Conservation (phyloP, 2,329 filamentous ascomycete species). For the Cucurbitaria berberidis region DNA sequence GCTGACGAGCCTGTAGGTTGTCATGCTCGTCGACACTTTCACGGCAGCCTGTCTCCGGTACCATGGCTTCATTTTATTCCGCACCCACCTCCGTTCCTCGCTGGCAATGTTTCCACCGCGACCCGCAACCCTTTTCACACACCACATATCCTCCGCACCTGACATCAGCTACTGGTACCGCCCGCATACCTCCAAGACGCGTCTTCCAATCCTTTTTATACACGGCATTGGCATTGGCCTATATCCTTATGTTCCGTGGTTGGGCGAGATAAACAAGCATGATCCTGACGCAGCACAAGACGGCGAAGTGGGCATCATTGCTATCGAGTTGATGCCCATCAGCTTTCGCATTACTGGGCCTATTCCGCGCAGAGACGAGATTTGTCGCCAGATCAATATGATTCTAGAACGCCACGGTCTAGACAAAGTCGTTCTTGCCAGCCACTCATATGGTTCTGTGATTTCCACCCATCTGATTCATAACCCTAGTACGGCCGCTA, state of each 20-base stretch:
- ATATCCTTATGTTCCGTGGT: conserved; percentile 65
- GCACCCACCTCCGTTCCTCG: conserved; percentile 51
- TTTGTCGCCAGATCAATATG: conserved; percentile 61
- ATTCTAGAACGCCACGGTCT: conserved; percentile 66
- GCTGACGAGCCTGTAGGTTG: conserved; percentile 43
- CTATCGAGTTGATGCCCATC: conserved; percentile 69
- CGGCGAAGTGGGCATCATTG: conserved; percentile 66
- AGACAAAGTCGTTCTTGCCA: conserved; percentile 64
- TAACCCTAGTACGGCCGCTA: conserved; percentile 51
- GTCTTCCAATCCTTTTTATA: conserved; percentile 69
- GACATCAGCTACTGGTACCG: conserved; percentile 70
- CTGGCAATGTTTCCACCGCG: conserved; percentile 65
- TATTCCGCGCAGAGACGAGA: conserved; percentile 59
- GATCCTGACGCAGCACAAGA: conserved; percentile 37
- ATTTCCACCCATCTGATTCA: conserved; percentile 67
- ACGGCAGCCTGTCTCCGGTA: conserved; percentile 52
- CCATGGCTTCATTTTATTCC: conserved; percentile 61
- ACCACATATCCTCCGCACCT: conserved; percentile 56
- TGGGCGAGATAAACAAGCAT: conserved; percentile 58
- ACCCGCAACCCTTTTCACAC: conserved; percentile 57
- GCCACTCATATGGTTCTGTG: conserved; percentile 69
- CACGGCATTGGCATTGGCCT: conserved; percentile 75
- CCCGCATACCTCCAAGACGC: conserved; percentile 64
- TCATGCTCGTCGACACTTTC: conserved; percentile 60
- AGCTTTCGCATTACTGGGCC: conserved; percentile 66